These are phyloP conservation scores for Hericium coralloides DNA, from an alignment of 768 basidiomycete species.

Conservation along the genomic window DNA sequence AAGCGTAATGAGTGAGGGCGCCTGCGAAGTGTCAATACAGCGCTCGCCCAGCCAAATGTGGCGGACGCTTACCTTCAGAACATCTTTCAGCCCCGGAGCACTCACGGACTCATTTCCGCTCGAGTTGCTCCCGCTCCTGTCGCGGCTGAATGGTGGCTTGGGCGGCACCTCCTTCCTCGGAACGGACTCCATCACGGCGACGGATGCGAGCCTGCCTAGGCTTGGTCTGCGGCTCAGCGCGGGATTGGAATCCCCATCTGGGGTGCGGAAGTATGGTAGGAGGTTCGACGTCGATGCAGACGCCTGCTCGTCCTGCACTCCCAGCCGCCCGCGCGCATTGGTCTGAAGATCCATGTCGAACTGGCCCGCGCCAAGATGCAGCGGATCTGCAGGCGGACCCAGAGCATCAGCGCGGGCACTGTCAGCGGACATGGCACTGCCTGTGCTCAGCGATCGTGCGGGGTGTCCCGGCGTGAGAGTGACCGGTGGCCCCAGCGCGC, in stretches of 20 bases:
- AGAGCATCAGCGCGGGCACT: background rate
- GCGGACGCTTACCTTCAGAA: conserved; percentile 46
- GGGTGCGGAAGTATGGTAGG: background rate
- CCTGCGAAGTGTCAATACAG: background rate
- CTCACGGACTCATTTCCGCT: conserved; percentile 27
- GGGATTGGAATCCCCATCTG: background rate
- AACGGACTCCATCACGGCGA: conserved; percentile 43
- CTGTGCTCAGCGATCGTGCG: background rate
- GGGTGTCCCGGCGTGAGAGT: background rate
- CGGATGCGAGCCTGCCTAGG: conserved; percentile 41
- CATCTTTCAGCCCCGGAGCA: conserved; percentile 61
- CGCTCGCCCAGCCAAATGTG: too few species aligned
- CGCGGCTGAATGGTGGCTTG: conserved; percentile 38
- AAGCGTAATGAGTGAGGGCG: conserved; percentile 1
- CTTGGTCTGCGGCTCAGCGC: conserved; percentile 24
- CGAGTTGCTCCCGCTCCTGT: conserved; percentile 36
- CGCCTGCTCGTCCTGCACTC: background rate
- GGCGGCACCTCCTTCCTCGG: conserved; percentile 26
- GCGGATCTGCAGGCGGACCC: too few species aligned
- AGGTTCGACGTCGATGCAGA: background rate
- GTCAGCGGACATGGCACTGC: background rate
- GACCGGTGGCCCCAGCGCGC: background rate
- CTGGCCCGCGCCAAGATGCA: too few species aligned
- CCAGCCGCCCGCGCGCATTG: too few species aligned
- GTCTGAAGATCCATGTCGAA: too few species aligned